Evolutionary conservation across 164 flowering plant species (phyloP).

Genomic region (Piper longum): DNA sequence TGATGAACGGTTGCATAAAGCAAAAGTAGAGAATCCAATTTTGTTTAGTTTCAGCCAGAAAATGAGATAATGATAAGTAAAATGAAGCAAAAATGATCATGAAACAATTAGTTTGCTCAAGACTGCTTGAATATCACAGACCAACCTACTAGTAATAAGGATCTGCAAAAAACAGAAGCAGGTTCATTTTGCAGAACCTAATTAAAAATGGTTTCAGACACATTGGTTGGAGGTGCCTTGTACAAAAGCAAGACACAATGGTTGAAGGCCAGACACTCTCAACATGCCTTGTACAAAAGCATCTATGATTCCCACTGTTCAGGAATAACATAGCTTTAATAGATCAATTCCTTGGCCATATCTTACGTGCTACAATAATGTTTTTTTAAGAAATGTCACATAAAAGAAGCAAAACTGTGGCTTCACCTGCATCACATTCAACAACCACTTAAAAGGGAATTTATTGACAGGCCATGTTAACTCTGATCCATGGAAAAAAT

Average conservation of each 20-base stretch:
- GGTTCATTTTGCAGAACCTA: neutral
- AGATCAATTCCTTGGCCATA: neutral
- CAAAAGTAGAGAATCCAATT: too few relatives aligned
- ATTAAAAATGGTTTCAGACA: too few relatives aligned
- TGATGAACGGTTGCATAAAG: neutral
- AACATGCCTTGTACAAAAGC: too few relatives aligned
- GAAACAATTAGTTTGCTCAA: too few relatives aligned
- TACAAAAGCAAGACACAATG: neutral
- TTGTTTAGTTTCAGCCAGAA: neutral
- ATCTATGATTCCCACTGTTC: too few relatives aligned
- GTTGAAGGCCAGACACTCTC: neutral
- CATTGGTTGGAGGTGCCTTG: neutral
- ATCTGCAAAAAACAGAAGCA: neutral
- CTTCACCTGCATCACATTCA: neutral
- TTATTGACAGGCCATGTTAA: neutral
- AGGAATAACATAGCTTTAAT: neutral
- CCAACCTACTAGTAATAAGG: neutral
- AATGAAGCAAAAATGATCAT: too few relatives aligned
- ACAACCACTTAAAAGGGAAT: neutral
- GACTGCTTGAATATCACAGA: neutral
- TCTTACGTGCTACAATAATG: neutral
- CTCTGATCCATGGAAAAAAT: neutral
- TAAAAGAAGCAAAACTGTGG: neutral
- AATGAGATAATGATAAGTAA: too few relatives aligned
- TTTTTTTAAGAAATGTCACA: neutral